These are phyloP conservation scores for Clavispora vitiphila DNA, from an alignment of 805 yeast genomes.

Conservation along the genomic window DNA sequence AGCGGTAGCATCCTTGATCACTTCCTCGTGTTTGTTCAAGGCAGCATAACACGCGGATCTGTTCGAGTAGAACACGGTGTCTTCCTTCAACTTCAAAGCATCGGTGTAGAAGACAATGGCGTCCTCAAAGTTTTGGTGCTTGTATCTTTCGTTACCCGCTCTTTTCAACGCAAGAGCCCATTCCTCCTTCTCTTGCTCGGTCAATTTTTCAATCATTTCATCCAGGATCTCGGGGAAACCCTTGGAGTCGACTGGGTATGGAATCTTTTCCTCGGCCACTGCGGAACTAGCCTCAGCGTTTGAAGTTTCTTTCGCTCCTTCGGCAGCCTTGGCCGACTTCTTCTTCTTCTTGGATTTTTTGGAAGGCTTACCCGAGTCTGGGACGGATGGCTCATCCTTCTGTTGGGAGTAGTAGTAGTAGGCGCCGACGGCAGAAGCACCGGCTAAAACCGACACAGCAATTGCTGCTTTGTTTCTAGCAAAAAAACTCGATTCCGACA, in stretches of 20 bases:
- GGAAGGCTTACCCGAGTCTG: slow-evolving; percentile 26
- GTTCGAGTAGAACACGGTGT: slow-evolving; percentile 89
- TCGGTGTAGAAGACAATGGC: slow-evolving; percentile 77
- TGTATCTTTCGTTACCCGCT: slow-evolving; percentile 81
- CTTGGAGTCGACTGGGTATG: slow-evolving; percentile 48
- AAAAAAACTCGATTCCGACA: slow-evolving; percentile 31
- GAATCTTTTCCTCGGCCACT: slow-evolving; percentile 12
- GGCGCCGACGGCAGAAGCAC: slow-evolving; percentile 60
- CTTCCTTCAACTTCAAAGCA: slow-evolving; percentile 71
- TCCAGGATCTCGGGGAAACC: slow-evolving; percentile 58
- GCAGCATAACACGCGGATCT: slow-evolving; percentile 95
- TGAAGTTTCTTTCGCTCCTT: slow-evolving; percentile 18
- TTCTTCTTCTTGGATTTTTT: slow-evolving; percentile 44
- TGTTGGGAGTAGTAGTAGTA: slow-evolving; percentile 42
- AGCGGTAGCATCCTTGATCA: slow-evolving; percentile 78
- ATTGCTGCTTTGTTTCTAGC: slow-evolving; percentile 59
- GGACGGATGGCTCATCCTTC: slow-evolving; percentile 11
- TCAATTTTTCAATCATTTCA: slow-evolving; percentile 40
- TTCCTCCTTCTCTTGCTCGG: slow-evolving; percentile 49
- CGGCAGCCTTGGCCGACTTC: slow-evolving; percentile 24
- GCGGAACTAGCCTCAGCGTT: slow-evolving; percentile 15
- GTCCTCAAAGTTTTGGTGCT: slow-evolving; percentile 58
- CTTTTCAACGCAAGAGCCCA: slow-evolving; percentile 78
- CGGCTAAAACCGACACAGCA: slow-evolving; percentile 57
- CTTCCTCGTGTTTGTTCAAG: slow-evolving; percentile 72